These are phyloP conservation scores for Mortierella sp. DNA, from an alignment of 371 early-diverging fungal genomes.

Conservation along the genomic window DNA sequence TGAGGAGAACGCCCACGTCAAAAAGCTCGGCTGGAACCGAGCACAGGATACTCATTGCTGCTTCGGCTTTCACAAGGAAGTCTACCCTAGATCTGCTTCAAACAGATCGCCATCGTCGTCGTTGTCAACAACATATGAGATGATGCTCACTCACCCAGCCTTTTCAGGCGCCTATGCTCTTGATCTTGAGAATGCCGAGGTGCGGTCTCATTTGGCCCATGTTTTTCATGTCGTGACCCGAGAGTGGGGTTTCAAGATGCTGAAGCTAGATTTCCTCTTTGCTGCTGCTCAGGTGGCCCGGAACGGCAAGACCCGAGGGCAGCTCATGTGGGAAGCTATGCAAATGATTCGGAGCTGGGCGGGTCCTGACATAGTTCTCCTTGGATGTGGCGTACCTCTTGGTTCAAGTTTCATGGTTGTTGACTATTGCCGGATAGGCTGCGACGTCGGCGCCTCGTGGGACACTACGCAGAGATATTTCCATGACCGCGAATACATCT, in stretches of 20 bases:
- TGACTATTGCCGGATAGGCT: slow-evolving; percentile 71
- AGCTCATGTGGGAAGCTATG: slow-evolving; percentile 73
- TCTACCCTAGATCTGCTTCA: too few relatives aligned
- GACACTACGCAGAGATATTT: slow-evolving; percentile 62
- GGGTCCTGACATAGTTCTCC: slow-evolving; percentile 61
- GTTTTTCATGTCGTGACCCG: slow-evolving; percentile 62
- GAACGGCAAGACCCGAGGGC: slow-evolving; percentile 63
- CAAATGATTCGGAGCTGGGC: slow-evolving; percentile 62
- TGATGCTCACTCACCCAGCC: slow-evolving; percentile 39
- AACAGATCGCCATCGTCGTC: too few relatives aligned
- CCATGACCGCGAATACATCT: slow-evolving; percentile 70
- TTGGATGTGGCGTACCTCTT: slow-evolving; percentile 71
- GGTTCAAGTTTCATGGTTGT: slow-evolving; percentile 62
- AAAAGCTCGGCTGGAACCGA: neutral
- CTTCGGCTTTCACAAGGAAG: neutral
- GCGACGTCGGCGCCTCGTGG: slow-evolving; percentile 70
- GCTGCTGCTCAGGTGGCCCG: slow-evolving; percentile 69
- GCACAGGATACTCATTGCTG: slow-evolving; percentile 5
- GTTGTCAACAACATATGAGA: too few relatives aligned
- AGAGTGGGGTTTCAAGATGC: slow-evolving; percentile 68
- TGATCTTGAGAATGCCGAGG: slow-evolving; percentile 63
- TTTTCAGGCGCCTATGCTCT: slow-evolving; percentile 61
- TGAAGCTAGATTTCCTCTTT: slow-evolving; percentile 70
- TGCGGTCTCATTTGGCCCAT: slow-evolving; percentile 58
- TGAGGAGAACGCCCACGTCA: too few relatives aligned